Percentiles rank a stretch among this genome's conserved stretches.
These are phyloP conservation scores for Wickerhamomyces alni DNA, from an alignment of 805 yeast genomes.

Conservation along the genomic window DNA sequence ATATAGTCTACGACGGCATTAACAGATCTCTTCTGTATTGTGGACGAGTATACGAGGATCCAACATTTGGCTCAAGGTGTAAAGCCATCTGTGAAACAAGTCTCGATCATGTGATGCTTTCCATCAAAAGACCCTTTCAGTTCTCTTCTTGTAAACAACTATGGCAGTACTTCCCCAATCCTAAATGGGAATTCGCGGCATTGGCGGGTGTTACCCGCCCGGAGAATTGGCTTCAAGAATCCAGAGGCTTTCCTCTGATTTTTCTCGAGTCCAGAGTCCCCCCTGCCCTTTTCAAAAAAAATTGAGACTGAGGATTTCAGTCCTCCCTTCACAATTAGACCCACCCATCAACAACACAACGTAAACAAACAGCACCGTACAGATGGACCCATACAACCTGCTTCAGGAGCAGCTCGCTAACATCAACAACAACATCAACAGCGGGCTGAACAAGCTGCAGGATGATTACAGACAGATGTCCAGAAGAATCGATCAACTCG, in stretches of 20 bases:
- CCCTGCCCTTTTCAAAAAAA: neutral
- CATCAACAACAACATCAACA: conserved; percentile 14
- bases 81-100: too few relatives aligned
- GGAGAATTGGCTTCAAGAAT: neutral
- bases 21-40: too few relatives aligned
- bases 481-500: conserved; percentile 17
- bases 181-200: too few relatives aligned
- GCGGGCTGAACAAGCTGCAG: conserved; percentile 12
- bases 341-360: neutral
- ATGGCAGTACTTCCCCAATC: too few relatives aligned
- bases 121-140: too few relatives aligned
- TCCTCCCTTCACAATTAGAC: neutral
- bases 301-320: neutral
- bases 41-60: too few relatives aligned
- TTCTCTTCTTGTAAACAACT: too few relatives aligned
- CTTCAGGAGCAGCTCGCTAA: conserved; percentile 20
- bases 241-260: neutral
- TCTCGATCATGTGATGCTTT: too few relatives aligned
- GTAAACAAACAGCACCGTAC: neutral
- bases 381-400: conserved; percentile 20
- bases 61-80: too few relatives aligned
- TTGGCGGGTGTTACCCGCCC: neutral
- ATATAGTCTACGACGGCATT: too few relatives aligned
- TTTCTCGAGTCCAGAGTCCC: neutral
- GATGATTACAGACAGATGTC: conserved; percentile 15